Percentiles rank a stretch among this genome's conserved stretches.
phyloP scores from a whole-genome alignment of 1,284 basidiomycete species.

The Irpex sp. region DNA sequence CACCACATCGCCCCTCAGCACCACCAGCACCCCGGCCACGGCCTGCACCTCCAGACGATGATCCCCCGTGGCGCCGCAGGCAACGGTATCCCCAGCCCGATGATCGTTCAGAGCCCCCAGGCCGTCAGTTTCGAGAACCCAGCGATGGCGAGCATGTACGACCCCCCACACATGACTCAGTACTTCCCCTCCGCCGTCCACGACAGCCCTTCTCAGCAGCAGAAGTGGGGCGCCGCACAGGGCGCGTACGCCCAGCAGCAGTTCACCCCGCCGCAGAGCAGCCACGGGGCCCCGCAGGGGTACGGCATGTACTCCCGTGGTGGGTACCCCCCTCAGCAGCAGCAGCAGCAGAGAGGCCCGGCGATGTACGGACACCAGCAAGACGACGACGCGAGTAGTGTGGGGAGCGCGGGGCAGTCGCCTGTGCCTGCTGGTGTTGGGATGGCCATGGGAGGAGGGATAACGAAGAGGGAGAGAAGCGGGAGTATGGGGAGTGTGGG shows the following conservation, averaged over 20 bases:
- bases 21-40: constrained; percentile 9
- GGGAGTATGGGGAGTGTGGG: constrained; percentile 33
- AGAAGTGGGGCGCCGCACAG: constrained; percentile 10
- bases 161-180: constrained; percentile 23
- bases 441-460: background rate
- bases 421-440: constrained; percentile 22
- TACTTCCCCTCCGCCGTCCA: constrained; percentile 17
- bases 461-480: constrained; percentile 28
- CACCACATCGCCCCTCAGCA: constrained; percentile 17
- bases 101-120: constrained; percentile 29
- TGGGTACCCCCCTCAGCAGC: background rate
- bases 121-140: constrained; percentile 32
- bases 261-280: constrained; percentile 30
- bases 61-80: constrained; percentile 20
- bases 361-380: constrained; percentile 20
- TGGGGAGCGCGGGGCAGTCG: constrained; percentile 21
- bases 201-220: constrained; percentile 4
- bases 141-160: constrained; percentile 30
- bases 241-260: constrained; percentile 17
- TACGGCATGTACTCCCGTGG: background rate
- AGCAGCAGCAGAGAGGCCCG: too few relatives aligned
- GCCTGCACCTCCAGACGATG: constrained; percentile 26
- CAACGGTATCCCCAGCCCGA: constrained; percentile 18
- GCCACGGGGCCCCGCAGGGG: constrained; percentile 18
- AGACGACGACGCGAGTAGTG: constrained; percentile 37